A percentile compares a stretch with the other conserved stretches of the same genome.
Conservation (phyloP, 2,329 filamentous ascomycete genomes). For the Cercospora brassicicola region DNA sequence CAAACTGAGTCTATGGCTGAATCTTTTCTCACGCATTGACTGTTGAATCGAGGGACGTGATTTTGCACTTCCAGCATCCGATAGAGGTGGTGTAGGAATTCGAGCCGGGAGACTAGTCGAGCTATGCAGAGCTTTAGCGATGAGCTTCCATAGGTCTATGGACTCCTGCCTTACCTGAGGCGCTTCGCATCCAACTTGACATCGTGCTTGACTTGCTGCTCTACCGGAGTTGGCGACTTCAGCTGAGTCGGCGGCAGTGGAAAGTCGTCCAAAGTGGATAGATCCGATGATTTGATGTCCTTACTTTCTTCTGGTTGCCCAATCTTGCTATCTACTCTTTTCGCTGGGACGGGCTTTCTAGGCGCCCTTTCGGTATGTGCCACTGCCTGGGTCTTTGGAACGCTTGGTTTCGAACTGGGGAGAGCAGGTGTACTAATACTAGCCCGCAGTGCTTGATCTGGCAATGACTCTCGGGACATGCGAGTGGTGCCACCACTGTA, state of each 20-base stretch:
- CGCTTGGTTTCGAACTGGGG: background rate
- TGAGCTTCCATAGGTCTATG: too few species aligned
- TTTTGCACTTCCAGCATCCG: background rate
- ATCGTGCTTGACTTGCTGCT: background rate
- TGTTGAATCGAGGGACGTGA: background rate
- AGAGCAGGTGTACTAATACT: background rate
- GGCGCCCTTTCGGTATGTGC: background rate
- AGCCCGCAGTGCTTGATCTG: background rate
- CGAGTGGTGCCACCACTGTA: background rate
- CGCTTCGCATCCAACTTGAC: background rate
- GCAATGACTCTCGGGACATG: background rate
- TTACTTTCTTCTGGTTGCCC: background rate
- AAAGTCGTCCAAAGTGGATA: background rate
- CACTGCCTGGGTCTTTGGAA: background rate
- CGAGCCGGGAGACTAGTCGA: background rate
- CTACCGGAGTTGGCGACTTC: background rate
- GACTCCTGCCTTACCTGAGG: background rate
- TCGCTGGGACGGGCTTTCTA: background rate
- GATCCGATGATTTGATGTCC: background rate
- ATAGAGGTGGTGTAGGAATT: background rate
- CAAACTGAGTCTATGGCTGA: background rate
- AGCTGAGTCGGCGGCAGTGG: background rate
- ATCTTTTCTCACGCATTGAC: background rate
- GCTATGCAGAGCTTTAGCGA: background rate
- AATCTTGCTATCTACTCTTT: conserved; percentile 1